Conservation (phyloP, 805 yeast species). For the Torulaspora delbrueckii region DNA sequence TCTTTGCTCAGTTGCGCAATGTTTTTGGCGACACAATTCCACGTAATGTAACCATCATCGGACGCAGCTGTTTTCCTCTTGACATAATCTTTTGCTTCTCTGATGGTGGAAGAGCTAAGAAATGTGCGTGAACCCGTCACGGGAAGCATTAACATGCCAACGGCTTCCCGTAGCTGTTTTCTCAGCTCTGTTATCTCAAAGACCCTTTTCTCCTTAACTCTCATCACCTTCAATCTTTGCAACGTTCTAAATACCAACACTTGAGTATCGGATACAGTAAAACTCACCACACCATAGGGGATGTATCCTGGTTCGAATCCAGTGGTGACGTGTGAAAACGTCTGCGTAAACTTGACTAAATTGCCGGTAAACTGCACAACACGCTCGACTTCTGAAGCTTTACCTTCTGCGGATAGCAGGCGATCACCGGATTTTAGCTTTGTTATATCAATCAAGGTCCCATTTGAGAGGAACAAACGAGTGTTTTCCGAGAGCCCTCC, state of each 20-base stretch:
- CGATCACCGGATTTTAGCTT: neutral
- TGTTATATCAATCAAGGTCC: neutral
- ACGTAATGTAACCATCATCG: neutral
- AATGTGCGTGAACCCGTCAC: neutral
- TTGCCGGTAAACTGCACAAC: neutral
- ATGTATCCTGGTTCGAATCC: neutral
- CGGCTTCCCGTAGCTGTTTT: too few species aligned
- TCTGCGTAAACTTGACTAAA: neutral
- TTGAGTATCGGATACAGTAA: neutral
- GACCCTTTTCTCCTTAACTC: neutral
- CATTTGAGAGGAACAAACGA: neutral
- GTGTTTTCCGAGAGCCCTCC: neutral
- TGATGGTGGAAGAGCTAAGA: neutral
- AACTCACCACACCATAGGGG: neutral
- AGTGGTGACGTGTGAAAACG: neutral
- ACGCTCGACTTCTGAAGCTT: neutral
- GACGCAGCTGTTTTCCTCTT: neutral
- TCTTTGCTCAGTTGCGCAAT: neutral
- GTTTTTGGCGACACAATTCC: too few species aligned
- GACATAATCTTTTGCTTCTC: neutral
- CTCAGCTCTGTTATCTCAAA: neutral
- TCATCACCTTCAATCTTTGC: neutral
- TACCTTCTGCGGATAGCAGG: conserved; percentile 1
- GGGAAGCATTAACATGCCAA: neutral
- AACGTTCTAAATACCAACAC: neutral